Percentiles rank a stretch among this genome's conserved stretches.
Conservation (phyloP, 2,329 filamentous ascomycete genomes). For the Eutypa lata region DNA sequence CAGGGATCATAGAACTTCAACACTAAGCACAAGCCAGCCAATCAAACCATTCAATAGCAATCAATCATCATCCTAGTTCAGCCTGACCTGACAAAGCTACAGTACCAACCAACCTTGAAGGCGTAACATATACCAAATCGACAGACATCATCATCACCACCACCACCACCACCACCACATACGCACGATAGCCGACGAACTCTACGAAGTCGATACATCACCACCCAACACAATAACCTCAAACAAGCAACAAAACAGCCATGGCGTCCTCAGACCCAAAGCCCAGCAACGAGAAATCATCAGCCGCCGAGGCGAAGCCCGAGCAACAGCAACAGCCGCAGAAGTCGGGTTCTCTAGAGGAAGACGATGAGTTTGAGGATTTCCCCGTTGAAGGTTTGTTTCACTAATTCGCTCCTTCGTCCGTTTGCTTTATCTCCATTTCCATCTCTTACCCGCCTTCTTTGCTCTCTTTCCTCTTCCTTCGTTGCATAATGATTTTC, state of each 20-base stretch:
- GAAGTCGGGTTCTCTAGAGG: constrained; percentile 70
- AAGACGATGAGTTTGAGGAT: constrained; percentile 99
- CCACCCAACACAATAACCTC: constrained; percentile 18
- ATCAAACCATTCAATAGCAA: neutral
- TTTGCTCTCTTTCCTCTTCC: neutral
- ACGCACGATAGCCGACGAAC: neutral
- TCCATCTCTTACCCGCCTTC: constrained; percentile 1
- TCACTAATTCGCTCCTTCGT: neutral
- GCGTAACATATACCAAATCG: neutral
- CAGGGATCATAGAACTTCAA: neutral
- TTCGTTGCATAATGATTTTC: too few relatives aligned
- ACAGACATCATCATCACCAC: neutral
- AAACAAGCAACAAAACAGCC: constrained; percentile 3
- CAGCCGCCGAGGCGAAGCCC: constrained; percentile 40
- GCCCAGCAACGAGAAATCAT: constrained; percentile 36
- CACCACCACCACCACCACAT: neutral
- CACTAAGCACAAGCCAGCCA: neutral
- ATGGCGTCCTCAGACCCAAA: constrained; percentile 33
- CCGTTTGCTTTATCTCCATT: neutral
- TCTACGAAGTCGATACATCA: neutral
- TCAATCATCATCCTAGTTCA: neutral
- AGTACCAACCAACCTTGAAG: too few relatives aligned
- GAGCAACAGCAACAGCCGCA: constrained; percentile 53
- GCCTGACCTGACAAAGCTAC: neutral
- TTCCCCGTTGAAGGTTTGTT: constrained; percentile 88